A percentile compares a stretch with the other conserved stretches of the same genome.
phyloP scores from a whole-genome alignment of 176 grass and related monocot species.

The Oryza rufipogon region DNA sequence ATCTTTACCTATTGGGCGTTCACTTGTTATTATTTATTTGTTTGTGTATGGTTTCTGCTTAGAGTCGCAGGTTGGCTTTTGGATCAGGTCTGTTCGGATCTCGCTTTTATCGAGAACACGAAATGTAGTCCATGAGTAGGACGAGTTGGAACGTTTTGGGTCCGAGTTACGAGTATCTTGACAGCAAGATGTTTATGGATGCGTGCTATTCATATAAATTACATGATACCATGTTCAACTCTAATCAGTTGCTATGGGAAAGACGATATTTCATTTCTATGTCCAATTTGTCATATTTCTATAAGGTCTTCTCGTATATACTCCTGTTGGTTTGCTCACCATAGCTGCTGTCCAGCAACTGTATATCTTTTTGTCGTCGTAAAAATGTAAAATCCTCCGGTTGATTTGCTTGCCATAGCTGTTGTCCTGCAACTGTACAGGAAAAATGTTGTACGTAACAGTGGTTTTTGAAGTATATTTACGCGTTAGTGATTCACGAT shows the following conservation, averaged over 20 bases:
- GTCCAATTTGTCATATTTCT: background rate
- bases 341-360: too few relatives aligned
- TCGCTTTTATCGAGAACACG: constrained; percentile 37
- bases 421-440: too few relatives aligned
- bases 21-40: constrained; percentile 24
- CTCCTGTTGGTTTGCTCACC: too few relatives aligned
- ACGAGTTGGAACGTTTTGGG: constrained; percentile 34
- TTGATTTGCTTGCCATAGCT: too few relatives aligned
- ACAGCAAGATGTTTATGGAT: constrained; percentile 19
- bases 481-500: too few relatives aligned
- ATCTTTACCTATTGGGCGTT: background rate
- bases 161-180: constrained; percentile 18
- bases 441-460: too few relatives aligned
- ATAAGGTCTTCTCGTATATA: too few relatives aligned
- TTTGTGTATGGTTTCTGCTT: constrained; percentile 20
- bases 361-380: too few relatives aligned
- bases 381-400: too few relatives aligned
- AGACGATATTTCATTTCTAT: background rate
- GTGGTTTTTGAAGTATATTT: too few relatives aligned
- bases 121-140: constrained; percentile 28
- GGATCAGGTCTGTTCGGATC: background rate
- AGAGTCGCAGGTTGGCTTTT: constrained; percentile 26
- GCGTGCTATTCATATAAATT: constrained; percentile 9
- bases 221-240: background rate
- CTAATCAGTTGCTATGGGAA: background rate